Base-by-base conservation (phyloP, 2,329 filamentous ascomycete species). In the Exophiala sp. region DNA sequence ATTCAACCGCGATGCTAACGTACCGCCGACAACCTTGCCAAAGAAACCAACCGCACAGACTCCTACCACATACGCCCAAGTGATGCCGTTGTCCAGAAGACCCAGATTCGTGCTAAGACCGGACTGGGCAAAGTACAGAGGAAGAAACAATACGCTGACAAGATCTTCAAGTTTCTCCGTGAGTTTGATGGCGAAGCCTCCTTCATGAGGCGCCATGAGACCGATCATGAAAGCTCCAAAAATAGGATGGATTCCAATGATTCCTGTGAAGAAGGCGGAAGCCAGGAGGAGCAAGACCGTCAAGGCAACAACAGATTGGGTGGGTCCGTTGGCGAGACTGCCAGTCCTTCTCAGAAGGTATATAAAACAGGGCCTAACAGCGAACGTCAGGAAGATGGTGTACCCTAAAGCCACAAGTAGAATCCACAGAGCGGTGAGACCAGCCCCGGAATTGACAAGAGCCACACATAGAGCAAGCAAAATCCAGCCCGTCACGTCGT, bases 161-260 rank as follows among this genome's bases (percentile, higher is more conserved):
- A 96, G 72, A 75, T 97, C 91, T 66, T 97, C 91, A 52, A 97
- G 83, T 73, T 96, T 96, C 64, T 95, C 88, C 0, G 88, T 90
- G 24, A 95, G 74, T 61, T 89, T 88, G 68, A 94, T 89, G 27
- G 86, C 85, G 63, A 94, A 94, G 38, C 88, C 63, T 41, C 63
- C 63, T 46, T 64, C 63, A 37, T 64, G 63, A 0, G 90, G 91
- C 59, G 89, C 89, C 50, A 97, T 93, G 21, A 97, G 67, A 1
- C 91, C 91, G 35, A 91, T 80, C 51, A 96, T 75, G 65, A 97
- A 97, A 2, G 85, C 89, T 35, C 91, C 91, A 62, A 97, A 97
- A 64, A 97, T 96, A 48, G 91, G 81, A 65, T 97, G 91, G 1
- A 96, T 83, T 40, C 91, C 91, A 63, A 97, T 95, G 52, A 93